A percentile compares a stretch with the other conserved stretches of the same genome.
Conservation (phyloP, 345 rosid species). For the Brassica carinata region DNA sequence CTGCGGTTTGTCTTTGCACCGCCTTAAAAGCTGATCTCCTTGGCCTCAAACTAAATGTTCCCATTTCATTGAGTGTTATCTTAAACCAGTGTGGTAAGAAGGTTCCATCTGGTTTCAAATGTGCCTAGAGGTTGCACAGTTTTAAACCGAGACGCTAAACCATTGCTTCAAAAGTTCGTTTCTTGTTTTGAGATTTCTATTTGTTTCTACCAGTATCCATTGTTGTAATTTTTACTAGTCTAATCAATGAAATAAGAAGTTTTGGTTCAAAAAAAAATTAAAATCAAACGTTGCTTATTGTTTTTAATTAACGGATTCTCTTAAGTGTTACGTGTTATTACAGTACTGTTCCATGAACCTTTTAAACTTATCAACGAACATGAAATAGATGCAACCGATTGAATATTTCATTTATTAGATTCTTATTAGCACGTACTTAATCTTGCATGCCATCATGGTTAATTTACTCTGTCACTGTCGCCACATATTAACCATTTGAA, state of each 20-base stretch:
- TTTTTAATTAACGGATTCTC: not conserved
- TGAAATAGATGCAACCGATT: no score
- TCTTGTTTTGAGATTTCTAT: not conserved
- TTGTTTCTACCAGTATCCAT: not conserved
- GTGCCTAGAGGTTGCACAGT: not conserved
- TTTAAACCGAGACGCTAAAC: not conserved
- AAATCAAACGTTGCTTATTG: not conserved
- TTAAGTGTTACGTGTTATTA: no score
- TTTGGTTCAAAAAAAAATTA: not conserved
- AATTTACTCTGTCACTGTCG: no score
- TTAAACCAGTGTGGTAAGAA: not conserved
- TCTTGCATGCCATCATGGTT: no score
- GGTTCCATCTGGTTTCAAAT: conserved; percentile 2
- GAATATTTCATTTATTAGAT: no score
- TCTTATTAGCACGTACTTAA: no score
- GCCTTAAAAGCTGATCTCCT: conserved; percentile 4
- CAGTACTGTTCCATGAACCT: no score
- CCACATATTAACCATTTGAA: no score
- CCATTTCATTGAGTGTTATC: not conserved
- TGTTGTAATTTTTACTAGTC: not conserved
- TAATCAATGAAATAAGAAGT: conserved; percentile 2
- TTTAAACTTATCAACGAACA: no score
- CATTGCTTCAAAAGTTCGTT: no score
- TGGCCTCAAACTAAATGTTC: not conserved
- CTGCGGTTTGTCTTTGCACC: conserved; percentile 15